Base-by-base conservation (phyloP, 2,329 filamentous ascomycete species). In the Fusarium sororula region DNA sequence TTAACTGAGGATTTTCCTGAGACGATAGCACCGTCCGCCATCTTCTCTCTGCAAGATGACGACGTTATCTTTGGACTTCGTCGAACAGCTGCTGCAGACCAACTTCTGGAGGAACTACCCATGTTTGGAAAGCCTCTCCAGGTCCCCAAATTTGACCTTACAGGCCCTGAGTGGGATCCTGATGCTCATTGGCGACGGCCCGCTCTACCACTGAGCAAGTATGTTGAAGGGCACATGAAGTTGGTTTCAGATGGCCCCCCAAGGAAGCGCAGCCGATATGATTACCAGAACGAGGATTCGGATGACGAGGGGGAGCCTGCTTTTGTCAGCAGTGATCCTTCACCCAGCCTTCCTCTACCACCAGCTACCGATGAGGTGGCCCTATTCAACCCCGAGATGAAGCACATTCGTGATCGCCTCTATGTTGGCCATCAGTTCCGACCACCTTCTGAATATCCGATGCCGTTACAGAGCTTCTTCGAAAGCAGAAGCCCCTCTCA, bases 391-490 rank as follows among this genome's bases (percentile, higher is more conserved):
- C 91, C 94, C 0, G 94, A 97, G 68, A 96, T 97, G 84, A 97
- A 96, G 81, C 89, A 92, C 62, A 95, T 98, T 45, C 90, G 96
- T 65, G 96, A 98, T 80, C 90, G 96, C 22, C 89, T 99, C 10
- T 94, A 98, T 80, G 94, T 94, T 15, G 93, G 94, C 14, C 95
- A 98, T 81, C 94, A 96, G 71, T 98, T 99, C 85, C 89, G 95
- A 62, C 96, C 96, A 22, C 96, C 96, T 1, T 95, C 94, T 1
- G 96, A 98, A 80, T 92, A 95, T 80, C 89, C 90, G 0, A 98
- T 98, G 95, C 96, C 96, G 2, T 90, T 92, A 4, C 93, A 96
- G 75, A 91, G 89, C 59, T 99, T 98, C 83, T 98, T 97, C 79
- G 96, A 99, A 81, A 92, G 90, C 70, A 89, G 96, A 44, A 90